Conservation (phyloP, 2,329 filamentous ascomycete genomes). For the Aspergillus sp. region DNA sequence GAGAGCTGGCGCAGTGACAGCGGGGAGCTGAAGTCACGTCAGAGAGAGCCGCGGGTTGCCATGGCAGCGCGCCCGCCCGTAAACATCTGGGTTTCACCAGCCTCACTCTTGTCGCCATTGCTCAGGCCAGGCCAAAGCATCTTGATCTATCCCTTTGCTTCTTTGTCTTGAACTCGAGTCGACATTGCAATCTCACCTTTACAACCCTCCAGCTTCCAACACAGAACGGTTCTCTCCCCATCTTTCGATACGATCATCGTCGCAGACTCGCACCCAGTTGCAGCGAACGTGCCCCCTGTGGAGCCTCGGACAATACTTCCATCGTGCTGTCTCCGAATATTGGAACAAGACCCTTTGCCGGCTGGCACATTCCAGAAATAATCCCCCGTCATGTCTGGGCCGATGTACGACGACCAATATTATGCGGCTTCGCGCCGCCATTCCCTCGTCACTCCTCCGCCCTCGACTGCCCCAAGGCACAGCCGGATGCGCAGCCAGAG, state of each 20-base stretch:
- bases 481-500: conserved; percentile 54
- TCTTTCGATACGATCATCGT: neutral
- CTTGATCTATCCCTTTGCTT: conserved; percentile 18
- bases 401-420: conserved; percentile 44
- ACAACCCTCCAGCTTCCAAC: neutral
- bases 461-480: conserved; percentile 43
- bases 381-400: conserved; percentile 30
- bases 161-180: conserved; percentile 11
- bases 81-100: conserved; percentile 31
- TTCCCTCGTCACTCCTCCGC: conserved; percentile 47
- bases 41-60: conserved; percentile 31
- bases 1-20: neutral
- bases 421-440: conserved; percentile 60
- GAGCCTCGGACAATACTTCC: conserved; percentile 19
- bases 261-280: conserved; percentile 1
- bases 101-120: conserved; percentile 15
- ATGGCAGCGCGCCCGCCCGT: conserved; percentile 38
- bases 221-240: neutral
- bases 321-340: conserved; percentile 14
- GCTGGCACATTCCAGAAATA: conserved; percentile 23
- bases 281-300: conserved; percentile 17
- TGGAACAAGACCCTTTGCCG: conserved; percentile 11
- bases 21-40: conserved; percentile 4
- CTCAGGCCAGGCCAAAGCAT: neutral
- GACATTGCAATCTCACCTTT: neutral